Base-by-base conservation (phyloP, 169 alveolate species). In the Condylostoma magnum region DNA sequence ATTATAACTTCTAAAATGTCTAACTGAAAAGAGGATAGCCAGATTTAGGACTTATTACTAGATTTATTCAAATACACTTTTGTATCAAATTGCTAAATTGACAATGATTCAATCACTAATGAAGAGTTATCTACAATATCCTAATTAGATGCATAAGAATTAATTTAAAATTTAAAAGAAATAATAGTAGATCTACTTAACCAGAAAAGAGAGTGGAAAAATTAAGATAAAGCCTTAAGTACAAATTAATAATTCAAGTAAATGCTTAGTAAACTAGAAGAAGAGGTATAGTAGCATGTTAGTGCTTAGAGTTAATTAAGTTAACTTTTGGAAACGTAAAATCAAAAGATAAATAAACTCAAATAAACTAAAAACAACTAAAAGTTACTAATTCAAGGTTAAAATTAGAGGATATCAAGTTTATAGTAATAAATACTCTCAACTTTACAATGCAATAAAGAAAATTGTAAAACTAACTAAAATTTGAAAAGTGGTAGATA, bases 201-300 rank as follows among this genome's bases (percentile, higher is more conserved):
- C n/a, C 37, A 34, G 25, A 57, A 57, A 57, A 63, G 43, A n/a
- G 33, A 63, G 27, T 25, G n/a, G 5, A 63, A 63, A 63, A 25
- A 22, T 28, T 37, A 30, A 4, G 55, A 22, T 12, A 22, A 37
- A 12, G 73, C 37, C 12, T 27, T 53, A 25, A 53, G 30, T 2
- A 5, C 30, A 55, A 34, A 22, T 37, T 53, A 70, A 18, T 72
- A 80, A 28, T 80, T 74, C 51, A 84, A 80, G 44, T 8, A 48
- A 48, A 58, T 68, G 79, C 70, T 80, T 30, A 60, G 69, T 47
- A 80, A 80, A 58, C 48, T 80, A 20, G 88, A 80, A 47, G 70
- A 44, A 0, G 88, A 80, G 37, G 77, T 80, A 0, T 47, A 84
- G 43, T 56, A 51, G 44, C 88, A 80, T 50, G 76, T 80, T n/a